Percentiles rank a stretch among this genome's conserved stretches.
Evolutionary conservation across 2,329 filamentous ascomycete genomes (phyloP).

Genomic region (Camillea tinctor): DNA sequence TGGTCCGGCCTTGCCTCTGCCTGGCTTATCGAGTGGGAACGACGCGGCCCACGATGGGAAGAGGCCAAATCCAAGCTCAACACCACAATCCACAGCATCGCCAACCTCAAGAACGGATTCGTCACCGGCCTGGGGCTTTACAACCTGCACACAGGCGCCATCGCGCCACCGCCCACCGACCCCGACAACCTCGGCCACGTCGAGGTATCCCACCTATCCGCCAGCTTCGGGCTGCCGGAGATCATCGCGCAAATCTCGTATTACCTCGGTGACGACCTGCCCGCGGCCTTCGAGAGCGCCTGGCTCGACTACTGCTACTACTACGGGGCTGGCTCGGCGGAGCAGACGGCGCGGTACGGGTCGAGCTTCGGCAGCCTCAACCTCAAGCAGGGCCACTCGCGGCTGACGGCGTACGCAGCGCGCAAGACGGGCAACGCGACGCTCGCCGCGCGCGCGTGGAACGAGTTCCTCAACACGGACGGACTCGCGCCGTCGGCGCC

Average conservation of each 20-base stretch:
- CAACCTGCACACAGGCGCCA: conserved; percentile 46
- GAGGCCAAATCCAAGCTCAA: conserved; percentile 51
- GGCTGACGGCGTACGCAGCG: conserved; percentile 55
- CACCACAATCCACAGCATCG: conserved; percentile 49
- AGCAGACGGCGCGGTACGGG: conserved; percentile 55
- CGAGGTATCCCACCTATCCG: conserved; percentile 53
- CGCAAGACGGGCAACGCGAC: conserved; percentile 42
- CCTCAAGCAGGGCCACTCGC: conserved; percentile 56
- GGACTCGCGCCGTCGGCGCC: conserved; percentile 40
- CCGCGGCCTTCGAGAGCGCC: conserved; percentile 49
- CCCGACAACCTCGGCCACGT: conserved; percentile 51
- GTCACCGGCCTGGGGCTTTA: conserved; percentile 56
- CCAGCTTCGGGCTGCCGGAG: conserved; percentile 59
- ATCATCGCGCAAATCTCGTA: conserved; percentile 55
- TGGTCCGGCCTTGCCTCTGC: conserved; percentile 56
- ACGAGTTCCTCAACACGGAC: conserved; percentile 49
- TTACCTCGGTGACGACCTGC: conserved; percentile 44
- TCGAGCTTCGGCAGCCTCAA: conserved; percentile 44
- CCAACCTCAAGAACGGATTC: conserved; percentile 56
- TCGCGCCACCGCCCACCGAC: conserved; percentile 52
- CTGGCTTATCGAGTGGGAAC: conserved; percentile 61
- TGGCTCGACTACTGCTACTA: conserved; percentile 63
- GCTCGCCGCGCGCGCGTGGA: conserved; percentile 52
- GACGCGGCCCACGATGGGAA: conserved; percentile 51
- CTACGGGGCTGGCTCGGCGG: conserved; percentile 47